Evolutionary conservation across 306 rosid species (phyloP).

Genomic region (Quercus glauca): DNA sequence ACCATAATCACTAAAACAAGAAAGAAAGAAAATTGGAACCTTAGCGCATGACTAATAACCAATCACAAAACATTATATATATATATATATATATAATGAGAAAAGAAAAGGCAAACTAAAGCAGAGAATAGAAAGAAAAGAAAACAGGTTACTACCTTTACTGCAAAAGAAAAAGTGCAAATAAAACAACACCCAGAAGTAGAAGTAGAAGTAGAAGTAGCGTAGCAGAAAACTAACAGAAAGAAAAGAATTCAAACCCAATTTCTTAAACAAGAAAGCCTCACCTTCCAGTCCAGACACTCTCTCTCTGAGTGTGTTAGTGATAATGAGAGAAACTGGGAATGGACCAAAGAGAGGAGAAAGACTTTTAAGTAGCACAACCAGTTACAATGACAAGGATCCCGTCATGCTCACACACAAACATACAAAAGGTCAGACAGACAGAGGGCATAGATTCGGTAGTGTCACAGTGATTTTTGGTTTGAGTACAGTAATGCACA

Average conservation of each 20-base stretch:
- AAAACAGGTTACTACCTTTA: not conserved
- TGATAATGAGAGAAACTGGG: conserved; percentile 12
- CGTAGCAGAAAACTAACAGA: conserved; percentile 12
- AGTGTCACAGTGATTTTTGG: conserved; percentile 1
- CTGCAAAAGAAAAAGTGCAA: not conserved
- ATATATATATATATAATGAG: no score
- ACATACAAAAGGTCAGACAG: not conserved
- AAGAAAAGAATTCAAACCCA: conserved; percentile 23
- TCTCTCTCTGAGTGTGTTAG: not conserved
- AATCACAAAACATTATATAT: no score
- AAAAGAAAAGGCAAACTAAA: no score
- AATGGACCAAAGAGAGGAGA: conserved; percentile 20
- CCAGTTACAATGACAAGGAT: conserved; percentile 29
- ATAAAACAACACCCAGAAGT: conserved; percentile 8
- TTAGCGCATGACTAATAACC: not conserved
- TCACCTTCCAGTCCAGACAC: not conserved
- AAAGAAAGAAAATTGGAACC: not conserved
- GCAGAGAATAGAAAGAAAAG: conserved; percentile 16
- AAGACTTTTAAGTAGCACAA: conserved; percentile 12
- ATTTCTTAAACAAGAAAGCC: conserved; percentile 3
- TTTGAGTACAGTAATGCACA: conserved; percentile 6
- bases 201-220: not conserved
- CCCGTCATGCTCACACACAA: conserved; percentile 4
- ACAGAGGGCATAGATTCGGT: conserved; percentile 25
- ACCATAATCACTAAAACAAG: not conserved